Evolutionary conservation across 129 eudicot genomes (phyloP).

Genomic region (Apium graveolens): DNA sequence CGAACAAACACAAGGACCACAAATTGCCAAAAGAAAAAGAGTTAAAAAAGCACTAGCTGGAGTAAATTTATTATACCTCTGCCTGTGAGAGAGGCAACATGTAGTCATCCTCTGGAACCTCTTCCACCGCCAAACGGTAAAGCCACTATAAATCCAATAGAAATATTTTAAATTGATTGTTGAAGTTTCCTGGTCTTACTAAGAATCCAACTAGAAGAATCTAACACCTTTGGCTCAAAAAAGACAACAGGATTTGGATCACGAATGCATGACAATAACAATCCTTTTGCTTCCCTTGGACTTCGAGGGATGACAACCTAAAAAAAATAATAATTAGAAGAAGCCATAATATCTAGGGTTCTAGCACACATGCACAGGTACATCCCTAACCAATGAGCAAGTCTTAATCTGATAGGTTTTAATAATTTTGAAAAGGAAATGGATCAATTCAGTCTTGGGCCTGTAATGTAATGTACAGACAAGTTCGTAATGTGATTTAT

Average conservation of each 20-base stretch:
- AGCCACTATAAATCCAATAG: constrained; percentile 49
- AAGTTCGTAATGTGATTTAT: background rate
- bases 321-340: background rate
- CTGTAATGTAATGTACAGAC: background rate
- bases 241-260: constrained; percentile 97
- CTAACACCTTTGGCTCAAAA: constrained; percentile 83
- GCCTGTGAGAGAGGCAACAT: constrained; percentile 89
- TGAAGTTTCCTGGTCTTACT: background rate
- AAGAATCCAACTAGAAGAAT: constrained; percentile 10
- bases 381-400: background rate
- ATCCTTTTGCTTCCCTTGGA: constrained; percentile 89
- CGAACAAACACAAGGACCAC: too few relatives aligned
- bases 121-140: constrained; percentile 91
- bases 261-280: constrained; percentile 72
- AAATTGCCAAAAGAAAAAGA: too few relatives aligned
- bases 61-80: constrained; percentile 45
- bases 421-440: background rate
- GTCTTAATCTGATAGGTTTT: background rate
- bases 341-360: background rate
- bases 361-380: background rate
- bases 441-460: background rate
- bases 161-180: background rate
- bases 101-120: constrained; percentile 90
- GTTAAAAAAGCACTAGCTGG: background rate
- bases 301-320: constrained; percentile 97